Base-by-base conservation (phyloP, 2,329 filamentous ascomycete species). In the Botrytis cinerea region DNA sequence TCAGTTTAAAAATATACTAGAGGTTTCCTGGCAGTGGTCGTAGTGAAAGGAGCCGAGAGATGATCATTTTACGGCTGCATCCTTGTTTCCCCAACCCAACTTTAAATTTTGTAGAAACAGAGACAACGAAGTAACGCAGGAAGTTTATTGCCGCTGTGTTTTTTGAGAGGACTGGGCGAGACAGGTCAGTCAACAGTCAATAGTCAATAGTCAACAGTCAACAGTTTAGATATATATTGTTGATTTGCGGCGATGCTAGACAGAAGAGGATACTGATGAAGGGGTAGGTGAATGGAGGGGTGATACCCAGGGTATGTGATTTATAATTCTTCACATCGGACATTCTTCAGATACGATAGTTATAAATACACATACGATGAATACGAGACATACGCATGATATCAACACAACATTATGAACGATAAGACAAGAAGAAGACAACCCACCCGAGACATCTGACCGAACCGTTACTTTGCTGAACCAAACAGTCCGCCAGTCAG, bases 1-100 rank as follows among this genome's bases (percentile, higher is more conserved):
- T 63, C 40, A 35, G 12, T 28, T 18, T 14, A 32, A 69, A 38
- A 70, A 22, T 46, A 28, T 20, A 46, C 35, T 57, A 28, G 18
- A 45, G 25, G n/a, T 45, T 63, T n/a, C 38, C n/a, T 43, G 61
- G 32, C 51, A 54, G 16, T 54, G 12, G n/a, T 54, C 48, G n/a
- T 35, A 9, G 64, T 67, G 32, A 54, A 22, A 67, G 46, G 46
- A 67, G 46, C 46, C 64, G 46, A 54, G 20, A 22, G 25, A 7
- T 14, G 38, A 54, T n/a, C 25, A 7, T n/a, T n/a, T 51, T 14
- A 51, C 46, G 60, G n/a, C 51, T 57, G 51, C 12, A 71, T 71
- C 60, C 60, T 64, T 57, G 70, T 57, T 71, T 54, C 60, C 60
- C 70, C 69, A 51, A 64, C 60, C 46, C 69, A 51, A 64, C 35